Evolutionary conservation across 2,329 filamentous ascomycete genomes (phyloP).

Genomic region (Talaromyces marneffei): DNA sequence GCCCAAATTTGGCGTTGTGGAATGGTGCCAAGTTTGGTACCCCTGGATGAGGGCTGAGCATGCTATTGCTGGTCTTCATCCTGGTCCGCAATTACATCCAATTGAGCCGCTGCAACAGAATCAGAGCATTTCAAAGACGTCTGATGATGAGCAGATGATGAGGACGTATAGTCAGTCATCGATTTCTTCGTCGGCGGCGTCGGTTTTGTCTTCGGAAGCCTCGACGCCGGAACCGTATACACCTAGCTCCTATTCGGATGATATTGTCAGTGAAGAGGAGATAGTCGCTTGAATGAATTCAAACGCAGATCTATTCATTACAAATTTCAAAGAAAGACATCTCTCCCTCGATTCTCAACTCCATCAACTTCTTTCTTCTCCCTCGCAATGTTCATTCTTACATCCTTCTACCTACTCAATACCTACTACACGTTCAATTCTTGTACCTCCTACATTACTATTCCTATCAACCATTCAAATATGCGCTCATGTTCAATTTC

Average conservation of each 20-base stretch:
- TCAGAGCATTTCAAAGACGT: neutral
- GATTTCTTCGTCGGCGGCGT: constrained; percentile 4
- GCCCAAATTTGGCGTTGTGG: constrained; percentile 37
- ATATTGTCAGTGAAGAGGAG: constrained; percentile 7
- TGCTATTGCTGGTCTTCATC: constrained; percentile 15
- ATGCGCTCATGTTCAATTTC: neutral
- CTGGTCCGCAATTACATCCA: constrained; percentile 6
- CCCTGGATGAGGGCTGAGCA: constrained; percentile 38
- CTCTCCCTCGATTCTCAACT: neutral
- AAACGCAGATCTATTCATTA: neutral
- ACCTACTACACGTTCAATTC: neutral
- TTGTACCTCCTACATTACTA: neutral
- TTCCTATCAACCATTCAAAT: neutral
- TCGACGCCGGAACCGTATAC: constrained; percentile 11
- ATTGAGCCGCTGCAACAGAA: constrained; percentile 1
- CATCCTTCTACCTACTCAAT: neutral
- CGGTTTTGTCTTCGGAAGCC: constrained; percentile 9
- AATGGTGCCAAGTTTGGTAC: constrained; percentile 37
- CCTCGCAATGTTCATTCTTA: neutral
- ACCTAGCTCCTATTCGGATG: constrained; percentile 12
- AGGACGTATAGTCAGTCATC: constrained; percentile 11
- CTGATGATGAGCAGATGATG: constrained; percentile 2
- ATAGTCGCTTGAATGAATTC: neutral
- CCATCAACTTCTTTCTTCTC: neutral
- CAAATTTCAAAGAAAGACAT: no score